Evolutionary conservation across 768 basidiomycete species (phyloP).

Genomic region (Psilocybe cubensis): DNA sequence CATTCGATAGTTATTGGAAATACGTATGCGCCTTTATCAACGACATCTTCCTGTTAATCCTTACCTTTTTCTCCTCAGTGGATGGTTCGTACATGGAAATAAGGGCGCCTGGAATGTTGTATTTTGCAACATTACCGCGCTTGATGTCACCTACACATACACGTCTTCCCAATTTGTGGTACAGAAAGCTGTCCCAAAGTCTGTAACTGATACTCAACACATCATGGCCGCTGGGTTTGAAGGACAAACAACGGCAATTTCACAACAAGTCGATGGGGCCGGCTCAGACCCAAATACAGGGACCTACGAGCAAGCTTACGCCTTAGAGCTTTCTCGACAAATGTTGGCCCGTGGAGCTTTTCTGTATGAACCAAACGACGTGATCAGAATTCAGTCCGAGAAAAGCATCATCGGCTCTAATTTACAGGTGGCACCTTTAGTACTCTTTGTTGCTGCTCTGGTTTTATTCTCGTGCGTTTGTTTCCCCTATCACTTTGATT

Average conservation of each 20-base stretch:
- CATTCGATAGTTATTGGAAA: background rate
- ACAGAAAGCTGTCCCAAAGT: background rate
- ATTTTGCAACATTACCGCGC: conserved; percentile 5
- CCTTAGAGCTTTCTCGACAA: background rate
- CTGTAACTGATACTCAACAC: background rate
- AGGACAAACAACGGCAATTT: background rate
- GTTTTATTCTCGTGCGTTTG: conserved; percentile 1
- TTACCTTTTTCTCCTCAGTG: background rate
- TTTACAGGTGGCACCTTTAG: background rate
- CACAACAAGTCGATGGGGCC: background rate
- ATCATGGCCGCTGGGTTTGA: background rate
- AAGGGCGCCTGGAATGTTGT: conserved; percentile 2
- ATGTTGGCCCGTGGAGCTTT: background rate
- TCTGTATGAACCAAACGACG: background rate
- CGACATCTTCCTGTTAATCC: background rate
- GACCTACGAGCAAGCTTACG: conserved; percentile 4
- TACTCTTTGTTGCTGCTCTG: background rate
- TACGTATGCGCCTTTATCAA: background rate
- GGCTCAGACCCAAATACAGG: background rate
- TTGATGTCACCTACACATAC: conserved; percentile 5
- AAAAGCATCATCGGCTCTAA: conserved; percentile 2
- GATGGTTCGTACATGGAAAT: conserved; percentile 5
- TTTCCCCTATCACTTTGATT: background rate
- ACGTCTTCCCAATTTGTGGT: background rate
- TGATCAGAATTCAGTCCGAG: background rate